phyloP scores from a whole-genome alignment of 2,329 filamentous ascomycete genomes.

The Apiospora marii region DNA sequence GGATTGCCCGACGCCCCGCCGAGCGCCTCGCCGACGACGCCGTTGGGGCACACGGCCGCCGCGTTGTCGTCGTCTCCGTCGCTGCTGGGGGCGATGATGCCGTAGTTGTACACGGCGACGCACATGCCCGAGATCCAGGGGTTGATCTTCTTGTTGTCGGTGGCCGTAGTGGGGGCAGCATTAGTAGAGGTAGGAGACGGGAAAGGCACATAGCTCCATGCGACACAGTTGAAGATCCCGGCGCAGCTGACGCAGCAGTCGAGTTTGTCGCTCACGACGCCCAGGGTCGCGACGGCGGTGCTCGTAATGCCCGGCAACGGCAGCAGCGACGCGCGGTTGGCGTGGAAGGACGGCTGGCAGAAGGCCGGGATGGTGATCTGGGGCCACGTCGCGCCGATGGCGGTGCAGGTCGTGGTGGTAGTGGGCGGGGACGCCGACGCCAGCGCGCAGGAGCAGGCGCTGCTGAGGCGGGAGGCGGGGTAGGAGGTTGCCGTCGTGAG shows the following conservation, averaged over 20 bases:
- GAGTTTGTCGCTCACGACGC: neutral
- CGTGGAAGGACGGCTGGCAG: constrained; percentile 18
- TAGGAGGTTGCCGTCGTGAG: constrained; percentile 5
- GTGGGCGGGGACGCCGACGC: neutral
- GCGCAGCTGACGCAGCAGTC: constrained; percentile 23
- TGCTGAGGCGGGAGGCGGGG: constrained; percentile 21
- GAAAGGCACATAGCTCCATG: constrained; percentile 12
- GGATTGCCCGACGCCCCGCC: neutral
- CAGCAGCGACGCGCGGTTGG: neutral
- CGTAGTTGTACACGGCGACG: constrained; percentile 18
- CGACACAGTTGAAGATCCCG: constrained; percentile 20
- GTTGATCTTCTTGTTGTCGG: neutral
- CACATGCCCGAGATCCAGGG: constrained; percentile 20
- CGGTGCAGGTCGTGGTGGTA: constrained; percentile 2
- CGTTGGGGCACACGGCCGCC: constrained; percentile 16
- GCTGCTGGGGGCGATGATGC: neutral
- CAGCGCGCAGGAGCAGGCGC: constrained; percentile 9
- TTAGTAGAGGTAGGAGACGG: neutral
- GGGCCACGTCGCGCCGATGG: neutral
- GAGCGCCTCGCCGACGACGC: constrained; percentile 4
- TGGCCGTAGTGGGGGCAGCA: neutral
- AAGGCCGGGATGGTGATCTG: constrained; percentile 17
- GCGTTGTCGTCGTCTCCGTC: no score
- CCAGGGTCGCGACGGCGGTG: neutral
- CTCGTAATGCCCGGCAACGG: neutral